phyloP scores from a whole-genome alignment of 257 asterid genomes.

The Salvia rosmarinus region DNA sequence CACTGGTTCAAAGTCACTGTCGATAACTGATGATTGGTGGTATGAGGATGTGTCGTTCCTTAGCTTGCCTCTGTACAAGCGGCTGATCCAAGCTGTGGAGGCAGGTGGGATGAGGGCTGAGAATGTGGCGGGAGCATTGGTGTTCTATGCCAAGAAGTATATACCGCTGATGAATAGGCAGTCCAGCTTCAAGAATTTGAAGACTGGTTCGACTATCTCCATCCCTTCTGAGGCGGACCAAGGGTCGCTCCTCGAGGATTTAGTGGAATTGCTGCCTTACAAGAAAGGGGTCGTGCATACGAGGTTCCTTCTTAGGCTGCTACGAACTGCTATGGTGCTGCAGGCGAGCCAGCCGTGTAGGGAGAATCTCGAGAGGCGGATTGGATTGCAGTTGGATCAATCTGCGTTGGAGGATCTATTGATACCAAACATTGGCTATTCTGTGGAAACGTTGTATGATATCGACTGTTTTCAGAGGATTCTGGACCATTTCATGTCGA shows the following conservation, averaged over 20 bases:
- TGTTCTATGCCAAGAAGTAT: slow-evolving; percentile 75
- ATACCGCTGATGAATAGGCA: slow-evolving; percentile 81
- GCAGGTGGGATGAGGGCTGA: slow-evolving; percentile 67
- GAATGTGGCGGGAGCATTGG: slow-evolving; percentile 66
- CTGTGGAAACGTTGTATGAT: slow-evolving; percentile 73
- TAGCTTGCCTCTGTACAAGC: slow-evolving; percentile 60
- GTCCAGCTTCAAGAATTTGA: slow-evolving; percentile 65
- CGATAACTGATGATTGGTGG: slow-evolving; percentile 75
- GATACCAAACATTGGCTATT: slow-evolving; percentile 67
- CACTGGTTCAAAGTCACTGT: slow-evolving; percentile 30
- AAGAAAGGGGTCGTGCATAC: slow-evolving; percentile 68
- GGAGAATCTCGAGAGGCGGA: slow-evolving; percentile 71
- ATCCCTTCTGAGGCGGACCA: slow-evolving; percentile 86
- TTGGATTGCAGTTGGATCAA: slow-evolving; percentile 79
- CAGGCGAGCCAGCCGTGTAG: slow-evolving; percentile 67
- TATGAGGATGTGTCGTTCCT: slow-evolving; percentile 84
- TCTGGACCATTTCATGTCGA: slow-evolving; percentile 73
- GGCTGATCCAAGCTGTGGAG: slow-evolving; percentile 73
- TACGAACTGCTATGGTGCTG: slow-evolving; percentile 68
- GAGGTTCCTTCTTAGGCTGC: slow-evolving; percentile 72
- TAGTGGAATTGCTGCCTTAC: slow-evolving; percentile 67
- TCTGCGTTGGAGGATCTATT: slow-evolving; percentile 72
- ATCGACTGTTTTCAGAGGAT: slow-evolving; percentile 90
- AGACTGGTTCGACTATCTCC: slow-evolving; percentile 50
- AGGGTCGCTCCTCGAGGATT: slow-evolving; percentile 72